Percentiles rank a stretch among this genome's conserved stretches.
phyloP scores from a whole-genome alignment of 2,329 filamentous ascomycete species.

The Exserohilum rostratum region DNA sequence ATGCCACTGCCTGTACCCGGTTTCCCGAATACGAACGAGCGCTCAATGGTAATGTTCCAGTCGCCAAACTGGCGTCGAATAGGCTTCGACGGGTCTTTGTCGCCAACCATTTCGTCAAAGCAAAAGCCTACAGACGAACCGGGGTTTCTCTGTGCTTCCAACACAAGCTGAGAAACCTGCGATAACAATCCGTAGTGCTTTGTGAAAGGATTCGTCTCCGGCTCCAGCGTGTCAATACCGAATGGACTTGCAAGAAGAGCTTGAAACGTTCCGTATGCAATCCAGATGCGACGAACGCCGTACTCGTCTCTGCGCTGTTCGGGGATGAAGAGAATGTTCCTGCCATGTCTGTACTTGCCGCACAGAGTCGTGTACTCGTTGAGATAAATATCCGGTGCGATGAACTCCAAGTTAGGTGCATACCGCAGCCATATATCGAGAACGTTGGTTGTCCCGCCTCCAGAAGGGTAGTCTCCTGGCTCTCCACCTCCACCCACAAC shows the following conservation, averaged over 20 bases:
- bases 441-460: slow-evolving; percentile 41
- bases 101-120: slow-evolving; percentile 47
- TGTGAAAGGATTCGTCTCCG: slow-evolving; percentile 39
- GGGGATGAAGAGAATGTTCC: slow-evolving; percentile 58
- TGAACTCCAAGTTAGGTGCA: slow-evolving; percentile 54
- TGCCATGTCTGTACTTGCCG: slow-evolving; percentile 51
- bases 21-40: slow-evolving; percentile 56
- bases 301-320: slow-evolving; percentile 59
- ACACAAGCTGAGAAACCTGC: slow-evolving; percentile 41
- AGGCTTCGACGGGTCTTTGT: slow-evolving; percentile 36
- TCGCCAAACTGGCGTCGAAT: slow-evolving; percentile 43
- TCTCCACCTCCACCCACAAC: slow-evolving; percentile 52
- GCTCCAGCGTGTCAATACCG: slow-evolving; percentile 51
- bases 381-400: slow-evolving; percentile 58
- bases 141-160: slow-evolving; percentile 46
- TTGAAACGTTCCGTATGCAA: slow-evolving; percentile 32
- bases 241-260: slow-evolving; percentile 30
- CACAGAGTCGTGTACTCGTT: slow-evolving; percentile 56
- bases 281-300: slow-evolving; percentile 34
- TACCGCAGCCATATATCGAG: slow-evolving; percentile 55
- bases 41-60: slow-evolving; percentile 50
- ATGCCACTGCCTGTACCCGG: slow-evolving; percentile 52
- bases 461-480: slow-evolving; percentile 58
- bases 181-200: slow-evolving; percentile 52
- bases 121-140: slow-evolving; percentile 50